Conservation (phyloP, 495 filamentous ascomycete genomes). For the Podospora pseudocomata region DNA sequence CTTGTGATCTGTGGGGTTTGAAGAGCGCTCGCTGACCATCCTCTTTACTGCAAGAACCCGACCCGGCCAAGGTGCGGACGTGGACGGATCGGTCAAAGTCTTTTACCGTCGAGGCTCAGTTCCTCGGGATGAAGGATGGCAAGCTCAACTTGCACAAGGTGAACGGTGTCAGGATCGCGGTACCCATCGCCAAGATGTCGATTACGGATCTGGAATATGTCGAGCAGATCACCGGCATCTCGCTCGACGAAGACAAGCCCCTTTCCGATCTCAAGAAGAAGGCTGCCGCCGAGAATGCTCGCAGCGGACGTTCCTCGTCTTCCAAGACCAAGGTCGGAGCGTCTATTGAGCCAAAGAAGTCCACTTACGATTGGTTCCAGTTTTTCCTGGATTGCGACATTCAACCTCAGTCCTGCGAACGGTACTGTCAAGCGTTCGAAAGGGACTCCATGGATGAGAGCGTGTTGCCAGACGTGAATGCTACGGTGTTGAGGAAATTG, state of each 20-base stretch:
- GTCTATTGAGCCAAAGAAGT: constrained; percentile 55
- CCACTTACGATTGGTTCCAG: constrained; percentile 96
- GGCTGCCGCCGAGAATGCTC: constrained; percentile 22
- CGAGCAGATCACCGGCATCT: constrained; percentile 77
- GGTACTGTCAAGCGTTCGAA: constrained; percentile 83
- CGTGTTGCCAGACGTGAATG: constrained; percentile 79
- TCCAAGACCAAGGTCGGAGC: constrained; percentile 40
- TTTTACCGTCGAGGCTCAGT: constrained; percentile 97
- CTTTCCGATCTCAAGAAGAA: constrained; percentile 68
- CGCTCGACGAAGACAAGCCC: constrained; percentile 94
- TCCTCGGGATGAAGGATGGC: constrained; percentile 86
- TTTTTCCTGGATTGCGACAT: constrained; percentile 94
- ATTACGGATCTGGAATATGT: constrained; percentile 92
- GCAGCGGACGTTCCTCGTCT: constrained; percentile 16
- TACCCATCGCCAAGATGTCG: constrained; percentile 92
- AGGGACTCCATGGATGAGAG: constrained; percentile 95
- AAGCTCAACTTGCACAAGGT: constrained; percentile 98
- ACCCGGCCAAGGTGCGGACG: constrained; percentile 74
- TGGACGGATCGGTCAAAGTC: constrained; percentile 95
- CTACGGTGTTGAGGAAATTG: constrained; percentile 73
- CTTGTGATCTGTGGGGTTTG: neutral
- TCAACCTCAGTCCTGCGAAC: constrained; percentile 83
- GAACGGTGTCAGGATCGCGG: constrained; percentile 97
- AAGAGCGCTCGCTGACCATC: neutral
- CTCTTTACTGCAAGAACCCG: constrained; percentile 59